Evolutionary conservation across 1,284 basidiomycete genomes (phyloP), one percentile per base, ranked within the genome.

Genomic region (Cystobasidiaceae sp.): DNA sequence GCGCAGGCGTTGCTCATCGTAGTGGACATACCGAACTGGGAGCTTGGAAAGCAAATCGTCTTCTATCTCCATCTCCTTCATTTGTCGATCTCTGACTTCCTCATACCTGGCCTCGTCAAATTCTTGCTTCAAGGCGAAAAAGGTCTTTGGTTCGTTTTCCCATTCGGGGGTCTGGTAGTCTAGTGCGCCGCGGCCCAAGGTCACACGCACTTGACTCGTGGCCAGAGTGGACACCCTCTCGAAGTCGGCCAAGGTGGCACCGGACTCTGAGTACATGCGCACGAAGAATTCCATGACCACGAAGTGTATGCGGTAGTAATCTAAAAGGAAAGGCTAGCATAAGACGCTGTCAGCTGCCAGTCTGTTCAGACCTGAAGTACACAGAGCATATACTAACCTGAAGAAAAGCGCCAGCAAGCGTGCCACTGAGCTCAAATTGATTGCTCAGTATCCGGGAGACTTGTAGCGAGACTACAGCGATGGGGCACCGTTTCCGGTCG

Each of bases 241-340:
- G 73, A 96, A 93, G 75, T 96, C 91, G 30, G 81, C 85, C 7
- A 77, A 76, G 8, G 87, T 86, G 0, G 93, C 90, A 34, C 88
- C 88, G 69, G 89, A 91, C 77, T 97, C 93, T 72, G 83, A 85
- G 93, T 93, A 97, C 87, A 97, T 94, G 33, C 90, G 84, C 28
- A 93, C 78, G 80, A 96, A 96, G 80, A 97, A 96, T 62, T 85
- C 85, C 28, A 89, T 84, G 1, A 89, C 88, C 3, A 94, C 80
- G 5, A 83, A 80, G 77, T 97, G 93, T 9, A 94, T 86, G 66
- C 84, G 85, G 19, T 84, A 82, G 74, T 93, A 90, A 71, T 90
- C 89, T 67, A 97, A 82, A 76, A 97, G 87, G 79, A 93, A 92
- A 0, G 91, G 90, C 71, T 90, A 87, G 77, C 90, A 93, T 1